Conservation (phyloP, 1,139 yeast genomes). For the Taphrina populina region DNA sequence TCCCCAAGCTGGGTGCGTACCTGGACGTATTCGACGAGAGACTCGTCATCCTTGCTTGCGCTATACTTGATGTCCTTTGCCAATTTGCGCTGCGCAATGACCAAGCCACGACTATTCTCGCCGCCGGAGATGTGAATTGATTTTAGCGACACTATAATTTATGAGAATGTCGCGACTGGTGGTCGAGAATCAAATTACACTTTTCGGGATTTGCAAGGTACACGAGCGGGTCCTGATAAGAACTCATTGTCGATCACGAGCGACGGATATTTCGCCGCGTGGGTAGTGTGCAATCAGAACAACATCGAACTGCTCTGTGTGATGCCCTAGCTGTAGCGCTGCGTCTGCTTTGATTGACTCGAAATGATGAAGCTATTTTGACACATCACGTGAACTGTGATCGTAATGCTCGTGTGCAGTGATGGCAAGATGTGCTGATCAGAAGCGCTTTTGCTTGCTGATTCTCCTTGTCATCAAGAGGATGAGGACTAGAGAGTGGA, state of each 20-base stretch:
- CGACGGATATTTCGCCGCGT: no score
- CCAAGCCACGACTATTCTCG: slow-evolving; percentile 7
- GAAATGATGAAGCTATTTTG: no score
- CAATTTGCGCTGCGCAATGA: slow-evolving; percentile 7
- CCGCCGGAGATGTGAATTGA: slow-evolving; percentile 21
- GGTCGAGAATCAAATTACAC: slow-evolving; percentile 5
- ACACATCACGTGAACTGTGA: no score
- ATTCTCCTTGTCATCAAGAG: no score
- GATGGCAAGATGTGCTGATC: no score
- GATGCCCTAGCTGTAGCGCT: no score
- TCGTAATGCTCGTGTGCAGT: no score
- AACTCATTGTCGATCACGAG: slow-evolving; percentile 1
- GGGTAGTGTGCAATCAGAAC: neutral
- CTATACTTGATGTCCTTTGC: slow-evolving; percentile 14
- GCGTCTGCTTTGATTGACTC: no score
- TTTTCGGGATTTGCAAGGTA: slow-evolving; percentile 23
- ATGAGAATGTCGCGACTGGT: no score
- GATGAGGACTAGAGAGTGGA: no score
- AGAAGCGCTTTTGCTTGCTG: no score
- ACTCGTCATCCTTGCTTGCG: slow-evolving; percentile 9
- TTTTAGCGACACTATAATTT: slow-evolving; percentile 13
- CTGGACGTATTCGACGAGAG: slow-evolving; percentile 29
- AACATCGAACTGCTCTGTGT: no score
- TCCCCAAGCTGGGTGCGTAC: neutral
- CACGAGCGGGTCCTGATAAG: slow-evolving; percentile 25